Evolutionary conservation across 768 basidiomycete species (phyloP), one percentile per base, ranked within the genome.

Genomic region (Suillus placidus): DNA sequence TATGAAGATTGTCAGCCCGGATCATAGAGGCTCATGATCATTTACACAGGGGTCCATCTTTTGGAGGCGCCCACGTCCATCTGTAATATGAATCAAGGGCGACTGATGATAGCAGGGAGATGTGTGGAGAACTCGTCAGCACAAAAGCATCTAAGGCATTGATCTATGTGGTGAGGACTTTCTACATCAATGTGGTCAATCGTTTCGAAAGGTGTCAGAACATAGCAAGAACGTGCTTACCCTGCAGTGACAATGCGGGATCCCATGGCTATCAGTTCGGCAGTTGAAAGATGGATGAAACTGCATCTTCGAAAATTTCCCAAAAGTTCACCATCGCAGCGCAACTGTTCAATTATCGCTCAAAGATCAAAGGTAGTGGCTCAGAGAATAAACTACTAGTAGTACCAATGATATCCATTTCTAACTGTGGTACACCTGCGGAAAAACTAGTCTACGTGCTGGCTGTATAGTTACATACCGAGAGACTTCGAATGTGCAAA

Each of bases 1-100:
- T 23, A 23, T 10, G 55, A 23, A 16, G 10, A 37, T n/a, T 14
- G 8, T n/a, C 34, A n/a, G 6, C 23, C n/a, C 30, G 10, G 4
- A 32, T 18, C 16, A 34, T 54, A 55, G 52, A 34, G 32, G 18
- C 20, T 7, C 32, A 34, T 6, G 2, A 30, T 60, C 26, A 60
- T 40, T 10, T 26, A 13, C 8, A 8, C 56, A 38, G 34, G n/a
- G 7, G 34, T 26, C 14, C 34, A 55, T 34, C 18, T 55, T 54
- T 16, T 35, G 73, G 93, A 95, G 74, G 90, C 95, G 40, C 81
- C 95, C 58, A 75, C 83, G 63, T 88, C 87, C 67, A 93, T 93
- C 69, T 80, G 81, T 63, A 85, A 83, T 62, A 88, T 87, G 51
- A 88, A 76, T 26, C 79, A 76, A 26, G 69, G 2, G 51, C 65